Evolutionary conservation across 2,329 filamentous ascomycete genomes (phyloP).

Genomic region (Arthrobotrys pseudoclavata): DNA sequence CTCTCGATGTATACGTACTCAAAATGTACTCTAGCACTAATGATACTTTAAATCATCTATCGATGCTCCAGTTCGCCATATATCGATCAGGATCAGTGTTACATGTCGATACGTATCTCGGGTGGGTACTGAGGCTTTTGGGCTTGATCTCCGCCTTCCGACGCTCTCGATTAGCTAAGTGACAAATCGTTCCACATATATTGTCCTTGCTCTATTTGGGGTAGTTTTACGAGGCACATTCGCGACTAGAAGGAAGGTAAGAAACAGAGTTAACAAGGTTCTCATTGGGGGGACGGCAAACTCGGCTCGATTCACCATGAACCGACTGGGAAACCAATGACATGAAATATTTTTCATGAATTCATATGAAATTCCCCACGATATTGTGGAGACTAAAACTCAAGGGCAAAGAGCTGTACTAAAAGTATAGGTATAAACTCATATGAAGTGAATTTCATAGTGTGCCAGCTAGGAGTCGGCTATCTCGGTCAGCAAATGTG

Average conservation of each 20-base stretch:
- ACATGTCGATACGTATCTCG: conserved; percentile 36
- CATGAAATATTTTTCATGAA: not conserved
- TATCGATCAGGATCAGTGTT: conserved; percentile 18
- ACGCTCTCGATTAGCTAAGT: conserved; percentile 39
- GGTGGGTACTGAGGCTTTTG: conserved; percentile 21
- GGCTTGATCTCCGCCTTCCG: conserved; percentile 31
- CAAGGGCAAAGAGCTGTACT: not conserved
- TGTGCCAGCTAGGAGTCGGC: conserved; percentile 11
- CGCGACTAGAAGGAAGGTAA: conserved; percentile 36
- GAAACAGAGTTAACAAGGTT: conserved; percentile 14
- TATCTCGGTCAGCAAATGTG: conserved; percentile 23
- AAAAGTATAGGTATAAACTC: not conserved
- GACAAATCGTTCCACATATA: conserved; percentile 19
- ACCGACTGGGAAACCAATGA: not conserved
- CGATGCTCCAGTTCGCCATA: conserved; percentile 1
- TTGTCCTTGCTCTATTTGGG: conserved; percentile 13
- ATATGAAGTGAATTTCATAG: not conserved
- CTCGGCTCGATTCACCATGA: conserved; percentile 23
- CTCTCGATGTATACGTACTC: not conserved
- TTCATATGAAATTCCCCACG: not conserved
- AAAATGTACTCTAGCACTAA: not conserved
- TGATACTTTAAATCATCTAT: not conserved
- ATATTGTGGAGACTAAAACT: conserved; percentile 13
- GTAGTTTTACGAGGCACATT: conserved; percentile 20
- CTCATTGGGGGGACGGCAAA: conserved; percentile 40